Evolutionary conservation across 2,329 filamentous ascomycete species (phyloP).

Genomic region (Pseudovirgaria hyperparasitica): DNA sequence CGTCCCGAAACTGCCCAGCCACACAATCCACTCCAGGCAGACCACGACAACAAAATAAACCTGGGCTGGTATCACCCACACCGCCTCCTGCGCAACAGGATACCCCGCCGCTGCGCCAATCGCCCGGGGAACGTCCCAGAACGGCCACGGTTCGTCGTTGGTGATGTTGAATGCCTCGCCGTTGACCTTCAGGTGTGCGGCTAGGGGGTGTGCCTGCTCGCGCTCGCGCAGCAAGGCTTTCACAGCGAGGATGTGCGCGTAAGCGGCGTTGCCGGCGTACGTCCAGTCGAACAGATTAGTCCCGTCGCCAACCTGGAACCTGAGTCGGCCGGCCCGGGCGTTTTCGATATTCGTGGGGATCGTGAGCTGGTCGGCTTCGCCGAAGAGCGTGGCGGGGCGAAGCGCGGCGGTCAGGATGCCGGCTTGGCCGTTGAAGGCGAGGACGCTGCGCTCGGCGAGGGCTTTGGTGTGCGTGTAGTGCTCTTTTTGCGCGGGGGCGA

Average conservation of each 20-base stretch:
- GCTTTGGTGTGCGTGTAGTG: conserved; percentile 13
- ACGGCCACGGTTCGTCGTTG: conserved; percentile 9
- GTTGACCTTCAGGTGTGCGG: conserved; percentile 5
- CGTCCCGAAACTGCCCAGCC: conserved; percentile 4
- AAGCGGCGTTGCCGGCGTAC: conserved; percentile 9
- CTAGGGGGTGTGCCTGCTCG: conserved; percentile 1
- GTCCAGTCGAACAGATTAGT: conserved; percentile 4
- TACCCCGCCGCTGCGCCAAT: conserved; percentile 6
- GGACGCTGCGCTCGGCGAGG: conserved; percentile 9
- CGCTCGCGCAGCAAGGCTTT: conserved; percentile 2
- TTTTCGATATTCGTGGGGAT: conserved; percentile 3
- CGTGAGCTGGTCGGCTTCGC: conserved; percentile 6
- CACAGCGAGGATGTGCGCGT: conserved; percentile 9
- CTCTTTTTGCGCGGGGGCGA: conserved; percentile 6
- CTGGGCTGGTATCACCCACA: conserved; percentile 6
- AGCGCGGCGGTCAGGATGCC: conserved; percentile 7
- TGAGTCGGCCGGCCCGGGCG: conserved; percentile 1
- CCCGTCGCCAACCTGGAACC: conserved; percentile 1
- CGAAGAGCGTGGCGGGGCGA: conserved; percentile 8
- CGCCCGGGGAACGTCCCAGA: conserved; percentile 8
- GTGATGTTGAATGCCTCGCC: conserved; percentile 12
- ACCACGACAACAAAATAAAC: conserved; percentile 4
- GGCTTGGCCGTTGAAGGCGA: conserved; percentile 3
- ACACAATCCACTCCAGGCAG: conserved; percentile 7
- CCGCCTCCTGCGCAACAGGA: conserved; percentile 7